Percentiles rank a stretch among this genome's conserved stretches.
phyloP scores from a whole-genome alignment of 2,329 filamentous ascomycete genomes.

The Herpotrichia juniperi region DNA sequence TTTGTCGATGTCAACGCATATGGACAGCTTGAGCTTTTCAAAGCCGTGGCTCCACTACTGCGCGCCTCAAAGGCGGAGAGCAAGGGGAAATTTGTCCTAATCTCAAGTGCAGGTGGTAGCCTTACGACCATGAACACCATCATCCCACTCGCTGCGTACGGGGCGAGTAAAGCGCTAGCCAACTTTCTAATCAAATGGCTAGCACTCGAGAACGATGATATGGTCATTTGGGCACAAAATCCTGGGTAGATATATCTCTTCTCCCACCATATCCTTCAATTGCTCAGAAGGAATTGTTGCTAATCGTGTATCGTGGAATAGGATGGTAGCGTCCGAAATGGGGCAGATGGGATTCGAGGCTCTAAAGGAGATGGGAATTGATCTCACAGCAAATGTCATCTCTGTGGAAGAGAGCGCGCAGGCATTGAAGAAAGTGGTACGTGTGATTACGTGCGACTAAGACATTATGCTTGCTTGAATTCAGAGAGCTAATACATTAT shows the following conservation, averaged over 20 bases:
- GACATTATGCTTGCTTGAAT: not conserved
- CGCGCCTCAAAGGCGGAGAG: conserved; percentile 1
- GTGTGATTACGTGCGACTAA: not conserved
- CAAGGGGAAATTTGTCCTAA: conserved; percentile 18
- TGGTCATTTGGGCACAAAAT: conserved; percentile 18
- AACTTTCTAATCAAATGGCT: conserved; percentile 26
- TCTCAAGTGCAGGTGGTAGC: conserved; percentile 18
- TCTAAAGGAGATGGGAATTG: conserved; percentile 8
- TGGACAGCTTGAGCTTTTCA: conserved; percentile 23
- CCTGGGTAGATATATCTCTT: conserved; percentile 17
- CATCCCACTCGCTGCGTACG: conserved; percentile 14
- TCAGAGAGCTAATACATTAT: conserved; percentile 1
- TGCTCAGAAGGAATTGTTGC: not conserved
- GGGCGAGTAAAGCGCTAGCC: conserved; percentile 22
- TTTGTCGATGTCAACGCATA: conserved; percentile 21
- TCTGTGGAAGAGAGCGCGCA: conserved; percentile 14
- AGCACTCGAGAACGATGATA: conserved; percentile 17
- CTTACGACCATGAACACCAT: conserved; percentile 15
- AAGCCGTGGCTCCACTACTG: conserved; percentile 15
- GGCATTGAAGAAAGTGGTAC: conserved; percentile 9
- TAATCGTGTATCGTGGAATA: not conserved
- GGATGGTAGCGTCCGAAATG: conserved; percentile 14
- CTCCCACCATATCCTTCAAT: not conserved
- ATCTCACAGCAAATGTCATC: conserved; percentile 2
- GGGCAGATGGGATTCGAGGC: conserved; percentile 5